These are phyloP conservation scores for Graphium sp. DNA, from an alignment of 2,329 filamentous ascomycete genomes.

Conservation along the genomic window DNA sequence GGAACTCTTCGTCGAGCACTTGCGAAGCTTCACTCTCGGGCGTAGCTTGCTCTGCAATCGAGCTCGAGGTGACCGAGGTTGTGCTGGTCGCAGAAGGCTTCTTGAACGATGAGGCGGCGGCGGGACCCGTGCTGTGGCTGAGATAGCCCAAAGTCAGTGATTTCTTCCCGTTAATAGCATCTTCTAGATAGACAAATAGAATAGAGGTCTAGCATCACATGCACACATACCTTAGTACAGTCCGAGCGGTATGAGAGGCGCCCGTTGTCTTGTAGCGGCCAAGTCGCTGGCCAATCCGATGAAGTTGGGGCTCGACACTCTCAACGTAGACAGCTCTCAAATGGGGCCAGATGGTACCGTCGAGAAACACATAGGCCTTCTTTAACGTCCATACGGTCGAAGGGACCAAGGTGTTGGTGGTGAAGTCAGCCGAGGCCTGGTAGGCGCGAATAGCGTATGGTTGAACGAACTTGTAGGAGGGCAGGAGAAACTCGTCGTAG, in stretches of 20 bases:
- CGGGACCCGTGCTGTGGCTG: conserved; percentile 10
- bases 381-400: conserved; percentile 55
- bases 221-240: too few species aligned
- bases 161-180: too few species aligned
- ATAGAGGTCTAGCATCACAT: too few species aligned
- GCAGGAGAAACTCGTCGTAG: conserved; percentile 57
- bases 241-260: too few species aligned
- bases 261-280: conserved; percentile 51
- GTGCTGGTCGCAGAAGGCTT: conserved; percentile 1
- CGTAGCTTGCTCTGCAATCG: too few species aligned
- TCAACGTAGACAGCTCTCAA: conserved; percentile 67
- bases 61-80: conserved; percentile 8
- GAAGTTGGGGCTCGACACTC: conserved; percentile 88
- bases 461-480: conserved; percentile 55
- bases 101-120: conserved; percentile 9
- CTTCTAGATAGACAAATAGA: too few species aligned
- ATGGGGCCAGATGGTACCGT: conserved; percentile 66
- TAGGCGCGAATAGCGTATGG: conserved; percentile 63
- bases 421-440: conserved; percentile 45
- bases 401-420: conserved; percentile 55
- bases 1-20: too few species aligned
- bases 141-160: too few species aligned
- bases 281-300: conserved; percentile 79
- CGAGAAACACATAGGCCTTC: conserved; percentile 52
- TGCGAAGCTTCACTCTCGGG: too few species aligned